phyloP scores from a whole-genome alignment of 495 filamentous ascomycete genomes.

The Lasiosphaeria hispida region DNA sequence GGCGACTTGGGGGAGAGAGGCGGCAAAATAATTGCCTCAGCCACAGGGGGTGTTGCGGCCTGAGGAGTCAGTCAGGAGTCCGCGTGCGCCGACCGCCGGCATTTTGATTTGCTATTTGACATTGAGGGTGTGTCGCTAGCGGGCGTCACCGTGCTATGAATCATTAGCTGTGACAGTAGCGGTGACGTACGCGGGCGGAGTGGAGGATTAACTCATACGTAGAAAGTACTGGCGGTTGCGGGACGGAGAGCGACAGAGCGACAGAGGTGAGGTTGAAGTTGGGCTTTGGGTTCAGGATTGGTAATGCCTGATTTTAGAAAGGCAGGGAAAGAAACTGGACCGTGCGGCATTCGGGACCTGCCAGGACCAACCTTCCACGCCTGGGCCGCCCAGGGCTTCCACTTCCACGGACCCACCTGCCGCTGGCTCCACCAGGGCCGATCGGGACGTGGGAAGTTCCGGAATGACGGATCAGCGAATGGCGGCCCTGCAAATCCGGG shows the following conservation, averaged over 20 bases:
- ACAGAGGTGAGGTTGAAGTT: conserved; percentile 5
- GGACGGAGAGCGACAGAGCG: background rate
- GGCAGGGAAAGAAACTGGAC: background rate
- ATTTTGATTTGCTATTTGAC: background rate
- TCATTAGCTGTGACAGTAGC: background rate
- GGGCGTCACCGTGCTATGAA: background rate
- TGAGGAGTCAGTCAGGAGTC: background rate
- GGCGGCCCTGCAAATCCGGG: background rate
- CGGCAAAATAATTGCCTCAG: conserved; percentile 11
- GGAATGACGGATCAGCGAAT: background rate
- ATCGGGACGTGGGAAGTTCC: conserved; percentile 9
- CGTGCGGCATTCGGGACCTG: background rate
- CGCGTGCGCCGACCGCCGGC: background rate
- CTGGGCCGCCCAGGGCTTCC: background rate
- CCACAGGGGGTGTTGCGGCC: conserved; percentile 12
- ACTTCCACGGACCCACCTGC: background rate
- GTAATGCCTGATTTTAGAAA: conserved; percentile 14
- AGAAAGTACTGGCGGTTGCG: too few species aligned
- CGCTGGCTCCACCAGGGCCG: background rate
- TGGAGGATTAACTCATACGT: background rate
- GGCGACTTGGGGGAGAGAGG: background rate
- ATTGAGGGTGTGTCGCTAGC: conserved; percentile 11
- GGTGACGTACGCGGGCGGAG: conserved; percentile 5
- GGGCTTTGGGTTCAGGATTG: conserved; percentile 13
- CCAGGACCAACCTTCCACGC: too few species aligned